phyloP scores from a whole-genome alignment of 2,329 filamentous ascomycete species.

The Talaromyces funiculosus region DNA sequence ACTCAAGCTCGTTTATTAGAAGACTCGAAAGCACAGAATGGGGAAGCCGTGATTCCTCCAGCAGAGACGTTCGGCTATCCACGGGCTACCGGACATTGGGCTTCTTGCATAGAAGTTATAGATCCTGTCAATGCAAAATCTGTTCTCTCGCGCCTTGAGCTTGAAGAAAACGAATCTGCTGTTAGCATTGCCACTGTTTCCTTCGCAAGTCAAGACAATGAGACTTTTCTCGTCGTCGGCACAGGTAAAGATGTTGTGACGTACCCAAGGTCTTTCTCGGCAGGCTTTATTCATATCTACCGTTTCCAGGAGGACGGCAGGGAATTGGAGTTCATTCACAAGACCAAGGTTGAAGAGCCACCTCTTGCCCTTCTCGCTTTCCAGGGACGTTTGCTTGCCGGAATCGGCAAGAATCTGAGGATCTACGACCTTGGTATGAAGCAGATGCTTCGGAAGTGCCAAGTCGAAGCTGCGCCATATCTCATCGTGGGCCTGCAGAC shows the following conservation, averaged over 20 bases:
- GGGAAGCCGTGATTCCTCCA: conserved; percentile 63
- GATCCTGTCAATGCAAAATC: conserved; percentile 72
- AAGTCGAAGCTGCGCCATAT: conserved; percentile 70
- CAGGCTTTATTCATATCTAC: conserved; percentile 88
- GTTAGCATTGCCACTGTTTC: conserved; percentile 78
- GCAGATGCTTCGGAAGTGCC: conserved; percentile 85
- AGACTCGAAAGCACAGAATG: conserved; percentile 65
- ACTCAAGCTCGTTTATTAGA: conserved; percentile 68
- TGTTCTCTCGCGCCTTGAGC: conserved; percentile 70
- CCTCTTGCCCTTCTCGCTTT: conserved; percentile 88
- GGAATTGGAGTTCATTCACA: conserved; percentile 89
- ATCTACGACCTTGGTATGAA: conserved; percentile 92
- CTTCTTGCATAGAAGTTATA: conserved; percentile 88
- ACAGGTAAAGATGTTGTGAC: conserved; percentile 86
- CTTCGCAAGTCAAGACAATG: conserved; percentile 82
- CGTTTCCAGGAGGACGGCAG: conserved; percentile 81
- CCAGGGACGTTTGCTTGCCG: conserved; percentile 83
- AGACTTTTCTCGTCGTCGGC: conserved; percentile 87
- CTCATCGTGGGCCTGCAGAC: conserved; percentile 86
- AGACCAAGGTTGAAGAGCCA: conserved; percentile 85
- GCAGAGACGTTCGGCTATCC: conserved; percentile 87
- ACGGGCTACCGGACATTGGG: conserved; percentile 78
- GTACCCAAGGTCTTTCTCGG: conserved; percentile 66
- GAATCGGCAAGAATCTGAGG: conserved; percentile 72
- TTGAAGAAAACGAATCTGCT: conserved; percentile 86